Base-by-base conservation (phyloP, 257 asterid species). In the Nicotiana undulata region DNA sequence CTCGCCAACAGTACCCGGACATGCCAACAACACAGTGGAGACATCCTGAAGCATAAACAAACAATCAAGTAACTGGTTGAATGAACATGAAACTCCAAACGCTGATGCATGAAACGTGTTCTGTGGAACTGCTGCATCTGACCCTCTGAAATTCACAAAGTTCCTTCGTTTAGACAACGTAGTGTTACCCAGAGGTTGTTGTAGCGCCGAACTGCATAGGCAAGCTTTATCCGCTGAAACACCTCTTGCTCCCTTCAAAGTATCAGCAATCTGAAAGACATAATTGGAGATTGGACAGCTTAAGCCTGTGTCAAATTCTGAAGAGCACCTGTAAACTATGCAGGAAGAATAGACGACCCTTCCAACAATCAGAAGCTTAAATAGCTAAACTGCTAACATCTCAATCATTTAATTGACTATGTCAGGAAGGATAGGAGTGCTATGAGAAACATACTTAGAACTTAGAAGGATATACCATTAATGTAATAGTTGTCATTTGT, bases 21-120 rank as follows among this genome's bases (percentile, higher is more conserved):
- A 90, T 61, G 86, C 91, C 82, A 87, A 88, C 80, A 89, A 82
- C 92, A 90, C 82, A 61, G 90, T 77, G 63, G 88, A 90, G 82
- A 91, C 68, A 82, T 86, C 92, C 87, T 94, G 89, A 86, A 96
- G 95, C 85, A 94, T 85, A 84, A 82, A 87, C 93, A 96, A 85
- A 87, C 93, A 85, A 80, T 84, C 84, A 83, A 89, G 81, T 81
- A 89, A 80, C 84, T 83, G 82, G 85, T 87, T 79, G 59, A 89
- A 81, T 31, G 92, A 84, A 80, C 89, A 86, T 31, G 81, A 81
- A 81, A 81, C 68, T 82, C 85, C 85, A 79, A 89, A 85, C 56
- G 80, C 83, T 51, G 91, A 87, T 65, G 86, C 67, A 75, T 77
- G 76, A 52, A 53, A 67, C 55, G 78, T 76, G 72, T 78, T 77